These are phyloP conservation scores for Ustanciosporium gigantosporum DNA, from an alignment of 1,284 basidiomycete genomes.

Conservation along the genomic window DNA sequence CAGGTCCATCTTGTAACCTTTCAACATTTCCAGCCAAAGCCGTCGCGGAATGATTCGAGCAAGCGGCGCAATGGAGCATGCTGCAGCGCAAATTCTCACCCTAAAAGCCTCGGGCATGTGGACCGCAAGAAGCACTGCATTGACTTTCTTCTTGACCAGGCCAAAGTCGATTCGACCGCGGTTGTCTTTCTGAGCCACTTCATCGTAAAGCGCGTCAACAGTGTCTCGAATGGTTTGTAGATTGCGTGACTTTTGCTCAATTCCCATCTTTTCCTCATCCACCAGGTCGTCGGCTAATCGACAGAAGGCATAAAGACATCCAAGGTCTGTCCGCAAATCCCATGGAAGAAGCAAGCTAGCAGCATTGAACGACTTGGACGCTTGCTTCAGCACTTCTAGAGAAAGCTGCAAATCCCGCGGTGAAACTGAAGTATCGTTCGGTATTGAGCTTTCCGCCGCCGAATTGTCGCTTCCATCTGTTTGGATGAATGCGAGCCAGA, in stretches of 20 bases:
- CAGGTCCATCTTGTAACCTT: conserved; percentile 43
- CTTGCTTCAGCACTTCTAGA: conserved; percentile 20
- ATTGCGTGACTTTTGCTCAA: conserved; percentile 17
- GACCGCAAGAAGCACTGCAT: too few relatives aligned
- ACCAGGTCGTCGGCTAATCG: conserved; percentile 49
- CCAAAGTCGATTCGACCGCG: background rate
- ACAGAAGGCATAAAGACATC: conserved; percentile 52
- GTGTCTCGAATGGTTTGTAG: conserved; percentile 20
- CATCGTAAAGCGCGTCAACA: conserved; percentile 27
- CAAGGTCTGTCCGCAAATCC: conserved; percentile 51
- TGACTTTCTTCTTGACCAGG: background rate
- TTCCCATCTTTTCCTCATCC: conserved; percentile 29
- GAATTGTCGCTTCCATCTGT: conserved; percentile 7
- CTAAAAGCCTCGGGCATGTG: conserved; percentile 11
- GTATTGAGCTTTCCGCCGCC: background rate
- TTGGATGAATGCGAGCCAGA: conserved; percentile 42
- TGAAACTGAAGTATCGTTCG: conserved; percentile 14
- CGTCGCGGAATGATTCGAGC: conserved; percentile 34
- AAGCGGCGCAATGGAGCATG: conserved; percentile 41
- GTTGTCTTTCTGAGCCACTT: background rate
- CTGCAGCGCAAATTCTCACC: conserved; percentile 27
- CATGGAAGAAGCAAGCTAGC: conserved; percentile 49
- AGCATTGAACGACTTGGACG: conserved; percentile 47
- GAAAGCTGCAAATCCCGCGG: conserved; percentile 22
- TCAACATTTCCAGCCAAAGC: conserved; percentile 51